Evolutionary conservation across 106 monocot genomes (phyloP).

Genomic region (Platanthera guangdongensis): DNA sequence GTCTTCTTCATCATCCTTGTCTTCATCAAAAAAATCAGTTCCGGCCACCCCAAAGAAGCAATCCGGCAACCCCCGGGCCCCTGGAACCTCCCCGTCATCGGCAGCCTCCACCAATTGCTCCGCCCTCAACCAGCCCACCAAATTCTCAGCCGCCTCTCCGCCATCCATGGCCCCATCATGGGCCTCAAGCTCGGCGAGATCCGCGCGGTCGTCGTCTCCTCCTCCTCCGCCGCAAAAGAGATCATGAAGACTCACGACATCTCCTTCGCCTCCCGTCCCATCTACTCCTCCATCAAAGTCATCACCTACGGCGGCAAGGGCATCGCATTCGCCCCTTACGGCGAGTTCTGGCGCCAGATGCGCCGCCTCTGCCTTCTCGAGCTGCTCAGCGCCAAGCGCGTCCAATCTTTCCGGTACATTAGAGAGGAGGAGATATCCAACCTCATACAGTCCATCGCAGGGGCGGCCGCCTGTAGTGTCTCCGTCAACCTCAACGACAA

Average conservation of each 20-base stretch:
- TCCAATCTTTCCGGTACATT: background rate
- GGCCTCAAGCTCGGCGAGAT: slow-evolving; percentile 4
- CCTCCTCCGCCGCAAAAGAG: background rate
- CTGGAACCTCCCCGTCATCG: too few relatives aligned
- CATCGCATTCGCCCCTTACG: slow-evolving; percentile 2
- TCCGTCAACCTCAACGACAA: slow-evolving; percentile 2
- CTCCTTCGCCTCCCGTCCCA: slow-evolving; percentile 5
- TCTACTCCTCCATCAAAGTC: background rate
- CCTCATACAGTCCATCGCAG: background rate
- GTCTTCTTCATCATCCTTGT: too few relatives aligned
- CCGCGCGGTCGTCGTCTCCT: background rate
- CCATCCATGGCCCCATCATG: slow-evolving; percentile 6
- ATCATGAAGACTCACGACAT: slow-evolving; percentile 8
- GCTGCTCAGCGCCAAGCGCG: slow-evolving; percentile 2
- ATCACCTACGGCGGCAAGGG: background rate
- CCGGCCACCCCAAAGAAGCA: too few relatives aligned
- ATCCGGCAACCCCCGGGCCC: too few relatives aligned
- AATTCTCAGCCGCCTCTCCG: background rate
- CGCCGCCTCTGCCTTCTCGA: background rate
- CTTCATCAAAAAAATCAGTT: too few relatives aligned
- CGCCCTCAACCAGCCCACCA: background rate
- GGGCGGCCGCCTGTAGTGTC: background rate
- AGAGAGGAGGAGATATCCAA: slow-evolving; percentile 3
- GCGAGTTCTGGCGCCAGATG: slow-evolving; percentile 1
- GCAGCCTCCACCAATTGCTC: too few relatives aligned